A percentile compares a stretch with the other conserved stretches of the same genome.
Conservation (phyloP, 768 basidiomycete species). For the Pisolithus orientalis region DNA sequence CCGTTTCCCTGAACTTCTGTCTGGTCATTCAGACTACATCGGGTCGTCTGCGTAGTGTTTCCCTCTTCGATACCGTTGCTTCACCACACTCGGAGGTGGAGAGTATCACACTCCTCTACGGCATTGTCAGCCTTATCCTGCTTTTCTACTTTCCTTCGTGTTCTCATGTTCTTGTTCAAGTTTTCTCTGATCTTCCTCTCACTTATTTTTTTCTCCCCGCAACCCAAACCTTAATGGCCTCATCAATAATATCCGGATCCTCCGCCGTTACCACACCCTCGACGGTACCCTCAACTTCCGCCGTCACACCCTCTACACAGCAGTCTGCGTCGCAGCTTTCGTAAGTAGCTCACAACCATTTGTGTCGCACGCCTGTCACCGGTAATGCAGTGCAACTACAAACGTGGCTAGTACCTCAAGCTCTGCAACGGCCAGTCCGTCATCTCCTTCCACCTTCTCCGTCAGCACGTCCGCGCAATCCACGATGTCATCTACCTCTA, state of each 20-base stretch:
- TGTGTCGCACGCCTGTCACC: slow-evolving; percentile 7
- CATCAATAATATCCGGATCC: slow-evolving; percentile 10
- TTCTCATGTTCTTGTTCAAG: slow-evolving; percentile 3
- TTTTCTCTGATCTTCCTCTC: slow-evolving; percentile 8
- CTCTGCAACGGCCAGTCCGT: slow-evolving; percentile 11
- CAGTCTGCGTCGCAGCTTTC: slow-evolving; percentile 10
- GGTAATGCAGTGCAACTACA: slow-evolving; percentile 11
- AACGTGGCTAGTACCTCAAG: slow-evolving; percentile 5
- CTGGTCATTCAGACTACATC: not conserved
- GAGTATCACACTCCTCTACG: not conserved
- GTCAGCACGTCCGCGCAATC: slow-evolving; percentile 11
- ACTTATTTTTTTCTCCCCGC: slow-evolving; percentile 3
- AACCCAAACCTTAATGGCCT: slow-evolving; percentile 17
- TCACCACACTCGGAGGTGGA: not conserved
- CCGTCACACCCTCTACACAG: slow-evolving; percentile 4
- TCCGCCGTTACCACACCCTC: slow-evolving; percentile 6
- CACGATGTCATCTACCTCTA: slow-evolving; percentile 14
- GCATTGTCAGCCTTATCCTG: slow-evolving; percentile 2
- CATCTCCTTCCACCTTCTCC: slow-evolving; percentile 8
- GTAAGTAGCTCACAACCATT: slow-evolving; percentile 16
- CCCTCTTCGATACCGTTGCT: not conserved
- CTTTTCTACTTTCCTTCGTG: not conserved
- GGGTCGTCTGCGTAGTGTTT: no score
- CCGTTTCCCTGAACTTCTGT: not conserved
- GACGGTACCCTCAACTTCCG: slow-evolving; percentile 6